Evolutionary conservation across 2,329 filamentous ascomycete species (phyloP), one percentile per base, ranked within the genome.

Genomic region (Pseudohalonectria lignicola): DNA sequence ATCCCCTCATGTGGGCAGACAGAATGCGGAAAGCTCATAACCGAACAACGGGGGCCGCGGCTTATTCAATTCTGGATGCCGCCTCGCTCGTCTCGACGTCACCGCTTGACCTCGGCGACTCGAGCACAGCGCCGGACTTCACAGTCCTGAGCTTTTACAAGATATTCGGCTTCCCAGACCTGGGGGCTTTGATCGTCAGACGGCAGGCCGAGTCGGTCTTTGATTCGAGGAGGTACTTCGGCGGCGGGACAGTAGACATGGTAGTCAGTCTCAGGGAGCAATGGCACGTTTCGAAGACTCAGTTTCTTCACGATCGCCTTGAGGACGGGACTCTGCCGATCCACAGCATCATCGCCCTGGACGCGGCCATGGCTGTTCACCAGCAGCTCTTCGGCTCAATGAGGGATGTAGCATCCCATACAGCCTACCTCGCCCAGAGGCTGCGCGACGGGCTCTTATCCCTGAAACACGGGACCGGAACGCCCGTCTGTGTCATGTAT

Each of bases 161-260:
- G 57, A 88, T 95, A n/a, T 96, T 96, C 56, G 90, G 92, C 1
- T 95, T 95, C 46, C 90, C 90, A 0, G 86, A 96, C 53, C 66
- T 96, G 2, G 90, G 90, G 2, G 87, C 80, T 2, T 61, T 98
- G 41, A 77, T 96, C 21, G 77, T 96, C 11, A 77, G 82, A 31
- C 87, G 85, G 48, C 68, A 74, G 23, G 74, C 83, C 11, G 76
- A 74, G 6, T 56, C 69, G 29, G 53, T 81, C 3, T 78, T 94
- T 34, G 63, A 72, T 23, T 64, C 67, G 31, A 75, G 86, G 42
- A 78, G 66, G 44, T 98, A 93, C 51, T 98, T 98, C 59, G 90
- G 90, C 5, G 92, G 90, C 6, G 92, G 92, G 4, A 96, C 90
- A 1, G 90, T 95, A 1, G 87, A 94, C 49, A 82, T 90, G 71